Conservation (phyloP, 331 rosid species). For the Stylosanthes scabra region DNA sequence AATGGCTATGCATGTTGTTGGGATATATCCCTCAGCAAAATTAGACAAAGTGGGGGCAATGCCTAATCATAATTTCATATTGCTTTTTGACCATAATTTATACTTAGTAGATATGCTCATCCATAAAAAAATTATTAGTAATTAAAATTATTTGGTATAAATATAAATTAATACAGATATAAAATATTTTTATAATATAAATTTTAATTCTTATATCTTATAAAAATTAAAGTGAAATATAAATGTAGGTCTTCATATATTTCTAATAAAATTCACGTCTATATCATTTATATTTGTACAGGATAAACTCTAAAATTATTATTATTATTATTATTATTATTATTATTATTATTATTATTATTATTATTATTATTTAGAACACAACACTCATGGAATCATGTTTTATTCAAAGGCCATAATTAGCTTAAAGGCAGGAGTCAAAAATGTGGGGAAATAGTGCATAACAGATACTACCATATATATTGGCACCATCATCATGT, state of each 20-base stretch:
- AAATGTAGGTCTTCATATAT: too few relatives aligned
- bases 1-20: not conserved
- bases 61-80: constrained; percentile 32
- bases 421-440: constrained; percentile 33
- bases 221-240: too few relatives aligned
- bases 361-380: too few relatives aligned
- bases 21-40: constrained; percentile 35
- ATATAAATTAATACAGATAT: too few relatives aligned
- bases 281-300: too few relatives aligned
- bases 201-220: too few relatives aligned
- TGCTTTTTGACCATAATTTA: constrained; percentile 43
- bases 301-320: too few relatives aligned
- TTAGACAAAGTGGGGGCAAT: constrained; percentile 46
- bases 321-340: too few relatives aligned
- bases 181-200: too few relatives aligned
- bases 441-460: constrained; percentile 32
- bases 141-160: too few relatives aligned
- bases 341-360: too few relatives aligned
- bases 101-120: constrained; percentile 2
- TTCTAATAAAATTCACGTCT: too few relatives aligned
- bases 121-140: not conserved
- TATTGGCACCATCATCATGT: not conserved
- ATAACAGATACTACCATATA: constrained; percentile 28
- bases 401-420: constrained; percentile 32
- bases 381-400: not conserved